A percentile compares a stretch with the other conserved stretches of the same genome.
phyloP scores from a whole-genome alignment of 345 rosid species.

The Citrus inodora region DNA sequence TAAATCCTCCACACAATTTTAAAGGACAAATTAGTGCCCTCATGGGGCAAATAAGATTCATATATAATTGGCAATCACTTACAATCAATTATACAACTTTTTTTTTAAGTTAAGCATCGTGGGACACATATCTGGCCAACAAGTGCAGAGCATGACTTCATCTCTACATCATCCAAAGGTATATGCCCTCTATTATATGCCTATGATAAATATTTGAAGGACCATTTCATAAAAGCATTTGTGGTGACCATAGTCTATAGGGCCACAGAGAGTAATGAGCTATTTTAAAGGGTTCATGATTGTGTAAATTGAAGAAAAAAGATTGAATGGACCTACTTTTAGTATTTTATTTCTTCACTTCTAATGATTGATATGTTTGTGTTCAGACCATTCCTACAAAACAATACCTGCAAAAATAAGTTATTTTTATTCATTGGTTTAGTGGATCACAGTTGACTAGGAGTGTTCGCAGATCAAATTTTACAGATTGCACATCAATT shows the following conservation, averaged over 20 bases:
- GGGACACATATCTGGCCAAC: not conserved
- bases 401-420: not conserved
- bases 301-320: slow-evolving; percentile 15
- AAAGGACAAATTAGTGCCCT: not conserved
- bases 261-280: slow-evolving; percentile 6
- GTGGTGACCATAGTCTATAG: not conserved
- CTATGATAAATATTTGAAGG: not conserved
- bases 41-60: not conserved
- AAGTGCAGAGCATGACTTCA: slow-evolving; percentile 29
- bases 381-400: not conserved
- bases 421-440: not conserved
- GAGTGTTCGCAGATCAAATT: too few relatives aligned
- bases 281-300: slow-evolving; percentile 21
- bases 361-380: slow-evolving; percentile 24
- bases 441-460: not conserved
- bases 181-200: not conserved
- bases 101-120: not conserved
- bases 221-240: not conserved
- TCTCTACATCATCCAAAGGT: slow-evolving; percentile 13
- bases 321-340: slow-evolving; percentile 20
- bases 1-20: not conserved
- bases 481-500: too few relatives aligned
- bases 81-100: not conserved
- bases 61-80: not conserved
- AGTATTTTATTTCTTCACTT: slow-evolving; percentile 5